Percentiles rank a stretch among this genome's conserved stretches.
Evolutionary conservation across 441 rosid genomes (phyloP).

Genomic region (Francoa sonchifolia): DNA sequence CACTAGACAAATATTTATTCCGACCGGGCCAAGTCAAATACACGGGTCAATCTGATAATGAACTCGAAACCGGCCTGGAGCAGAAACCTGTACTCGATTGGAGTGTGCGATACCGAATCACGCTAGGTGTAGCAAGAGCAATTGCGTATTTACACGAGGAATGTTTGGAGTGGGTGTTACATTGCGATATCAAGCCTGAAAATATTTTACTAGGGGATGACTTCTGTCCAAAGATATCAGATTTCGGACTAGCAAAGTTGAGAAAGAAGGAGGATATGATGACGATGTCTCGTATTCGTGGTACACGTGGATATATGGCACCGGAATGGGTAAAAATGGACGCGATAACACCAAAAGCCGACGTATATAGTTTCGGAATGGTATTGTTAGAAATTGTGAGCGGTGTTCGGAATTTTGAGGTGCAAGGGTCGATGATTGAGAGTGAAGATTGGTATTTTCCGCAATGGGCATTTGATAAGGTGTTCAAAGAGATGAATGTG

Average conservation of each 20-base stretch:
- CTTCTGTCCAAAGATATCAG: slow-evolving; percentile 60
- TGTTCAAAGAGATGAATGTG: slow-evolving; percentile 43
- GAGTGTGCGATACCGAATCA: slow-evolving; percentile 46
- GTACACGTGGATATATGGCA: slow-evolving; percentile 69
- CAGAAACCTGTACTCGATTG: slow-evolving; percentile 39
- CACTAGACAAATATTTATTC: slow-evolving; percentile 47
- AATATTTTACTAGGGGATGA: slow-evolving; percentile 62
- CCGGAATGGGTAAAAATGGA: slow-evolving; percentile 56
- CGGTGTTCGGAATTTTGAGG: slow-evolving; percentile 40
- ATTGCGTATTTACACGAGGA: slow-evolving; percentile 63
- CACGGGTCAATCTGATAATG: too few species aligned
- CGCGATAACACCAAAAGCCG: slow-evolving; percentile 49
- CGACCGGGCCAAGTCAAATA: slow-evolving; percentile 15
- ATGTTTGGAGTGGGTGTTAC: slow-evolving; percentile 64
- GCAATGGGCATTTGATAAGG: slow-evolving; percentile 58
- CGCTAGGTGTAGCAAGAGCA: slow-evolving; percentile 55
- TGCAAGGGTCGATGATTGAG: slow-evolving; percentile 27
- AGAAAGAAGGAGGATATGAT: slow-evolving; percentile 53
- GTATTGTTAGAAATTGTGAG: slow-evolving; percentile 49
- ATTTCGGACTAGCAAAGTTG: slow-evolving; percentile 58
- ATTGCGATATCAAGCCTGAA: slow-evolving; percentile 62
- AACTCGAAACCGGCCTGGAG: too few species aligned
- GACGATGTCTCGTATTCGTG: slow-evolving; percentile 58
- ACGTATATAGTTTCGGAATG: slow-evolving; percentile 66
- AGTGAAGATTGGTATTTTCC: slow-evolving; percentile 65